Percentiles rank a stretch among this genome's conserved stretches.
Conservation (phyloP, 139 green algal species). For the Pseudopediastrum boryanum region DNA sequence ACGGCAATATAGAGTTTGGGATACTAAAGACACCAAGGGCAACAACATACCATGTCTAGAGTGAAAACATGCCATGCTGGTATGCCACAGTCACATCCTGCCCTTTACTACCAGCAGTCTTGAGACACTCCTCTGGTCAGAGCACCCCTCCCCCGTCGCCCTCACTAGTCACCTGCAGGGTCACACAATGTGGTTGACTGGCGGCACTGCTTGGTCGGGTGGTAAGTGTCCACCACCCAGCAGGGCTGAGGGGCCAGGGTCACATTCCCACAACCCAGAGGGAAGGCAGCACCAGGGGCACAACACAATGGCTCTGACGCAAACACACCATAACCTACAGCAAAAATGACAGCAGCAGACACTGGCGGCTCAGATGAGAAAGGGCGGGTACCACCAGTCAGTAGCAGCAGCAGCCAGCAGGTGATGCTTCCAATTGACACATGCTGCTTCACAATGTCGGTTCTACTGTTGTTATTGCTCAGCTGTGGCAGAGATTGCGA, state of each 20-base stretch:
- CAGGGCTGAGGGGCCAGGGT: conserved; percentile 33
- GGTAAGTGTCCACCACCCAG: conserved; percentile 62
- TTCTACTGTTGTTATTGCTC: too few species aligned
- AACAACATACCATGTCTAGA: background rate
- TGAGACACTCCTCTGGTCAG: too few species aligned
- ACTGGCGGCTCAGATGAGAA: background rate
- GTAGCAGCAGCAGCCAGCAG: too few species aligned
- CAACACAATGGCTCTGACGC: conserved; percentile 42
- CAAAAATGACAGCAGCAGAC: background rate
- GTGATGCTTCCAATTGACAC: too few species aligned
- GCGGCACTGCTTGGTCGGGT: conserved; percentile 42
- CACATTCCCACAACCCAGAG: conserved; percentile 39
- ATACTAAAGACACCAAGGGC: too few species aligned
- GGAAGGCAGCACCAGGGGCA: conserved; percentile 42
- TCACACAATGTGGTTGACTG: conserved; percentile 37
- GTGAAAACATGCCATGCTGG: background rate
- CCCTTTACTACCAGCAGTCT: too few species aligned
- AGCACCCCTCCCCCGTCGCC: too few species aligned
- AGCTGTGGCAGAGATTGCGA: too few species aligned
- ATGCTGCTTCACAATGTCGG: too few species aligned
- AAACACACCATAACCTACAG: conserved; percentile 53
- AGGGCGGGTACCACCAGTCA: background rate
- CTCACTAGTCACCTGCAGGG: background rate
- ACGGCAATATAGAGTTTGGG: too few species aligned
- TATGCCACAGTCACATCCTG: too few species aligned